Base-by-base conservation (phyloP, 257 asterid species). In the Lycium ferocissimum region DNA sequence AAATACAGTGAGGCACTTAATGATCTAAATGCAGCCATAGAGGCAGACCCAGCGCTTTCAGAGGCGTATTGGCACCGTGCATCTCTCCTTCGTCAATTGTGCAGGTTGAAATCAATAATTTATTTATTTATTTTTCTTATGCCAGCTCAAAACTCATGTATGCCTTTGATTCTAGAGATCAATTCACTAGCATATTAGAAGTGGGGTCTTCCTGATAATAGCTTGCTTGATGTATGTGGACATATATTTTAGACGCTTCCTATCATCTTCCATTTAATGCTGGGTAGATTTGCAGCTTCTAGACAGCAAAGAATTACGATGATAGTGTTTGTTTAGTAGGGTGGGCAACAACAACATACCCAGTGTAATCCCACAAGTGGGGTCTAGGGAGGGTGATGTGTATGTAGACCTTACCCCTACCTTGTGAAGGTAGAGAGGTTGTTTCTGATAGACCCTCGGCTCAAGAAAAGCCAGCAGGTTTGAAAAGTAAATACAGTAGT, bases 51-150 rank as follows among this genome's bases (percentile, higher is more conserved):
- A 71, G 85, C 94, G 20, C 90, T 94, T 57, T 92, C 96, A 66
- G 95, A 94, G 85, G 99, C 98, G 38, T 92, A 93, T 84, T 88
- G 89, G 93, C 98, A 88, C 82, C 90, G 94, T 76, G 97, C 98
- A 66, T 96, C 97, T 26, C 80, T 96, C 84, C 94, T 94, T 73
- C 97, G 98, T 82, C 96, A 92, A 78, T 37, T 93, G 82, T 94
- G 98, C 98, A 92, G 99, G 97, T 94, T 86, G 53, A 83, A 0
- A 49, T 78, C 66, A 14, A 43, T 10, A 26, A 26, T 58, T 22
- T 63, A 1, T n/a, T 82, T 47, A 26, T 26, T n/a, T n/a, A 38
- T 69, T 71, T 40, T 40, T 15, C 15, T 70, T 37, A 6, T 15
- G 17, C 3, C 26, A 69, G 78, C 26, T 69, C 14, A 14, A 38